Evolutionary conservation across 306 rosid genomes (phyloP).

Genomic region (Acacia crassicarpa): DNA sequence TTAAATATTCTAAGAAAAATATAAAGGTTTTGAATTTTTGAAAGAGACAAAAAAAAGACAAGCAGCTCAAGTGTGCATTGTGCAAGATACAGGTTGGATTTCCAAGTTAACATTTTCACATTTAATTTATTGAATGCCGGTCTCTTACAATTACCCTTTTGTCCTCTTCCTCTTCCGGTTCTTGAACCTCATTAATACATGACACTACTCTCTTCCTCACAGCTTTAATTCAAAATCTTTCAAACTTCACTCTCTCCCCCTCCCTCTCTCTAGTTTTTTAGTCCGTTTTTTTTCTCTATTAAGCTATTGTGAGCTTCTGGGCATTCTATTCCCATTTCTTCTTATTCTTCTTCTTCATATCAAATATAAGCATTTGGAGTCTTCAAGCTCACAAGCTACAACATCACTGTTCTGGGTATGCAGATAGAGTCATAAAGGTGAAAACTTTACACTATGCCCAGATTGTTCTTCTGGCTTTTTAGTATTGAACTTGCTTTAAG

Average conservation of each 20-base stretch:
- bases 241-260: constrained; percentile 23
- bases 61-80: constrained; percentile 36
- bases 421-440: constrained; percentile 32
- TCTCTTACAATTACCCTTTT: constrained; percentile 48
- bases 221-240: constrained; percentile 80
- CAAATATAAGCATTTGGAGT: background rate
- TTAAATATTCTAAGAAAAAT: background rate
- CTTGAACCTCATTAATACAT: constrained; percentile 45
- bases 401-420: constrained; percentile 17
- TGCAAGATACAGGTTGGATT: constrained; percentile 56
- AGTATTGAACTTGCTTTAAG: background rate
- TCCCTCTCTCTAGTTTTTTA: background rate
- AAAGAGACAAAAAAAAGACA: constrained; percentile 48
- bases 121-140: constrained; percentile 31
- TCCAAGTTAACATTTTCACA: constrained; percentile 36
- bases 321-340: constrained; percentile 18
- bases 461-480: background rate
- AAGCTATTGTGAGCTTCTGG: constrained; percentile 23
- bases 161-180: constrained; percentile 50
- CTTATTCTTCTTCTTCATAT: background rate
- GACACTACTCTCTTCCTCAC: background rate
- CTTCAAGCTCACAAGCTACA: background rate
- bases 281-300: constrained; percentile 11
- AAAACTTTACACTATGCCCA: constrained; percentile 13
- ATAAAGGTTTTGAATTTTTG: constrained; percentile 55